Conservation (phyloP, 768 basidiomycete genomes). For the Lentinus brumalis region DNA sequence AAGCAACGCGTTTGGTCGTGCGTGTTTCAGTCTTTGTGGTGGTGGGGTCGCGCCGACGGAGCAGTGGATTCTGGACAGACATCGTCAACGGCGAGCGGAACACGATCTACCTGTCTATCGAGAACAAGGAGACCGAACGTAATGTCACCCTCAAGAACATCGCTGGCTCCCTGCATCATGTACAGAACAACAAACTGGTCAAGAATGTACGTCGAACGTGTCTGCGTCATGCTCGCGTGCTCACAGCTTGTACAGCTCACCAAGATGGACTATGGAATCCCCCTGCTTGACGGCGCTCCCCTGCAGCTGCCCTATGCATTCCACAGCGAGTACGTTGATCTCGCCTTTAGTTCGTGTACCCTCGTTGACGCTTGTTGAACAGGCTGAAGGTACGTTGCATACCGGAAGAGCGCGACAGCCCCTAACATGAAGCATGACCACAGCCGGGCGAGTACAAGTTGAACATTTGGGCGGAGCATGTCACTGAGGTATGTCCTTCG, state of each 20-base stretch:
- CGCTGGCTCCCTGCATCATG: constrained; percentile 67
- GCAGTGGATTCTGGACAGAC: constrained; percentile 46
- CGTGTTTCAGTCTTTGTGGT: constrained; percentile 32
- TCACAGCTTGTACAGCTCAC: constrained; percentile 50
- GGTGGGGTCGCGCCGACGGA: not conserved
- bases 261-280: constrained; percentile 50
- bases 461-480: constrained; percentile 75
- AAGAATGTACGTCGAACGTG: constrained; percentile 54
- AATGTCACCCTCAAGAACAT: constrained; percentile 70
- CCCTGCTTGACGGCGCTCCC: constrained; percentile 57
- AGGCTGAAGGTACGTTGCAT: constrained; percentile 21
- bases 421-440: not conserved
- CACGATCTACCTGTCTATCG: constrained; percentile 60
- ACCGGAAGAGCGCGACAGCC: not conserved
- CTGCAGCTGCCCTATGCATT: constrained; percentile 72
- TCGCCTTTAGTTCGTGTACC: not conserved
- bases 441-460: constrained; percentile 79
- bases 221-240: not conserved
- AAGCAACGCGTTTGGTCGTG: constrained; percentile 76
- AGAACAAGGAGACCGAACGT: constrained; percentile 68
- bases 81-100: constrained; percentile 85
- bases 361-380: not conserved
- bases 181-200: constrained; percentile 60
- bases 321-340: constrained; percentile 72
- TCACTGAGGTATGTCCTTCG: constrained; percentile 51